Base-by-base conservation (phyloP, 306 rosid species). In the Inga leiocalycina region DNA sequence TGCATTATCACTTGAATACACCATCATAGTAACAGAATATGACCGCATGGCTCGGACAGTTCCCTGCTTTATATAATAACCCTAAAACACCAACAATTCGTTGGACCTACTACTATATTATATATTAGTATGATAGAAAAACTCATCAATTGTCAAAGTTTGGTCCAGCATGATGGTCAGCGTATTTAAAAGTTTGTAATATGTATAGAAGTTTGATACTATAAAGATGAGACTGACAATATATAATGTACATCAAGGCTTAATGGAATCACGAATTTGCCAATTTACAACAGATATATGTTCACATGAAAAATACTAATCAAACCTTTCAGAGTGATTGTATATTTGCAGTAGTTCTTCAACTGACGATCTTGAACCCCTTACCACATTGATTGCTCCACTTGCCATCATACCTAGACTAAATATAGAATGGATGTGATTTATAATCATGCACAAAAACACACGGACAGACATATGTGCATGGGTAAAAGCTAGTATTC, bases 341-440 rank as follows among this genome's bases (percentile, higher is more conserved):
- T 93, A 96, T 88, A 96, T 93, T 80, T 90, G 93, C 85, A 90
- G 80, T 52, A 96, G 85, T 85, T 96, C 99, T 79, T 93, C 97
- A 24, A 35, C 84, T 4, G 99, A 91, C 64, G 99, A 96, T 86
- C 99, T 92, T 78, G 98, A 93, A 82, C 99, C 99, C 86, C 99
- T 90, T 70, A 92, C 98, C 57, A 93, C 99, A 82, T 96, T 91
- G 86, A 96, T 87, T 87, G 94, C 97, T 74, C 98, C 99, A 65
- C 91, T 83, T 54, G 98, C 97, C 98, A 96, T 92, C 82, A 92
- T 96, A 82, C 99, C 97, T 96, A 83, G 81, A 82, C 85, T 83
- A 86, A 84, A 85, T 44, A 75, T 72, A 72, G 61, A 59, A 86
- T 45, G 56, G 44, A 81, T 76, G 80, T 57, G 79, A 89, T 83